phyloP scores from a whole-genome alignment of 495 filamentous ascomycete species.

The Talaromyces nanjingensis region DNA sequence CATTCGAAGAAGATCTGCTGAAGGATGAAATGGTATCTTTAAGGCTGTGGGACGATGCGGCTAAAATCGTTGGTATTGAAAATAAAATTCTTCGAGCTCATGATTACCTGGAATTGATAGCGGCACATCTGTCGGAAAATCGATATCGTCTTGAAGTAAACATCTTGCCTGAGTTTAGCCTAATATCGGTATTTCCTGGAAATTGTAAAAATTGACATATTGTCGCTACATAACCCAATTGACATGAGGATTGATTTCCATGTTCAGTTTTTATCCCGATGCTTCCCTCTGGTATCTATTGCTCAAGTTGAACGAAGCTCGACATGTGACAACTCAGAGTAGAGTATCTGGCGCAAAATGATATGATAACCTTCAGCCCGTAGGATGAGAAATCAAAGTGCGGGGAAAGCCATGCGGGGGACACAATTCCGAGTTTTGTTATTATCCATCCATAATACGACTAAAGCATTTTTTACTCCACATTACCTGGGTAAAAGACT shows the following conservation, averaged over 20 bases:
- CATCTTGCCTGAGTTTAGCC: not conserved
- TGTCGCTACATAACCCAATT: too few species aligned
- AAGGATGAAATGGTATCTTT: slow-evolving; percentile 33
- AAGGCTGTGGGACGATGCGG: slow-evolving; percentile 36
- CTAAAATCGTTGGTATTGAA: slow-evolving; percentile 29
- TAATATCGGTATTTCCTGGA: not conserved
- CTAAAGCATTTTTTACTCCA: not conserved
- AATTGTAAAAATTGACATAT: too few species aligned
- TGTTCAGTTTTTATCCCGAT: too few species aligned
- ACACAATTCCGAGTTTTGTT: not conserved
- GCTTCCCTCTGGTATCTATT: too few species aligned
- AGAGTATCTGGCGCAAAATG: not conserved
- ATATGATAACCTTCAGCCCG: not conserved
- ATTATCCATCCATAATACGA: not conserved
- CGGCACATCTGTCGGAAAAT: slow-evolving; percentile 15
- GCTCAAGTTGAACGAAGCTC: too few species aligned
- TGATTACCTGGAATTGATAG: slow-evolving; percentile 26
- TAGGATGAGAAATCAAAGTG: not conserved
- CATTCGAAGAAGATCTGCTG: slow-evolving; percentile 27
- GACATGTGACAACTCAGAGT: too few species aligned
- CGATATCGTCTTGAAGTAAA: not conserved
- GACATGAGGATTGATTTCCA: too few species aligned
- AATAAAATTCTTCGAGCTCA: slow-evolving; percentile 20
- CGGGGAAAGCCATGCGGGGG: not conserved
- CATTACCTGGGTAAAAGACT: not conserved